Base-by-base conservation (phyloP, 495 filamentous ascomycete species). In the Xylaria palmicola region DNA sequence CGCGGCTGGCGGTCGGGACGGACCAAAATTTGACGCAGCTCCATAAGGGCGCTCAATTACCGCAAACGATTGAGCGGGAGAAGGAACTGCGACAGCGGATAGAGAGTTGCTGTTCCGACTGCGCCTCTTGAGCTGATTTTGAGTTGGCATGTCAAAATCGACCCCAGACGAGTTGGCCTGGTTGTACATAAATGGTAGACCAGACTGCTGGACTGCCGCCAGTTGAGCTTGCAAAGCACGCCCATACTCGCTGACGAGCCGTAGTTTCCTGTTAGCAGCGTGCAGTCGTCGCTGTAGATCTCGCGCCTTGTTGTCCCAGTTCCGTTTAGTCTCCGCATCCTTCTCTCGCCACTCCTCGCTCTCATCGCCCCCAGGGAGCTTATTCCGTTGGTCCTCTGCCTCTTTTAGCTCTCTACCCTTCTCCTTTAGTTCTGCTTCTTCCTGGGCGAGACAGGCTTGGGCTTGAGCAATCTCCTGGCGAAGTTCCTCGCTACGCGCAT, bases 81-180 rank as follows among this genome's bases (percentile, higher is more conserved):
- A 77, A 20, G 77, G 66, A 10, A 78, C 65, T 17, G 60, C 69
- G 12, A 77, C 68, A 39, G 73, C 80, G 6, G 84, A 82, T 10
- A 84, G 73, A 15, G 83, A 82, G 65, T 82, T 86, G 64, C 81
- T 81, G 62, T 80, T 81, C 15, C 81, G 79, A 63, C 81, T 83
- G 32, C 83, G 76, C 15, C 83, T 75, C 54, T 79, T 79, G 56
- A 77, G 76, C 77, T 79, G 77, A 41, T 71, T 78, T 73, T 77
- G 67, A 60, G 72, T 67, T 27, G 75, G 45, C 56, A 71, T 56
- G 59, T 85, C 82, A 59, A 81, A 81, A 61, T 84, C 81, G 27
- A 79, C 60, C 8, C 74, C 77, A 3, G 81, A 76, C 0, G 77
- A 71, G 62, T 77, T 81, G 7, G 73, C 67, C 59, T 80, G 80